Evolutionary conservation across 768 basidiomycete species (phyloP), one percentile per base, ranked within the genome.

Genomic region (Tricholoma matsutake): DNA sequence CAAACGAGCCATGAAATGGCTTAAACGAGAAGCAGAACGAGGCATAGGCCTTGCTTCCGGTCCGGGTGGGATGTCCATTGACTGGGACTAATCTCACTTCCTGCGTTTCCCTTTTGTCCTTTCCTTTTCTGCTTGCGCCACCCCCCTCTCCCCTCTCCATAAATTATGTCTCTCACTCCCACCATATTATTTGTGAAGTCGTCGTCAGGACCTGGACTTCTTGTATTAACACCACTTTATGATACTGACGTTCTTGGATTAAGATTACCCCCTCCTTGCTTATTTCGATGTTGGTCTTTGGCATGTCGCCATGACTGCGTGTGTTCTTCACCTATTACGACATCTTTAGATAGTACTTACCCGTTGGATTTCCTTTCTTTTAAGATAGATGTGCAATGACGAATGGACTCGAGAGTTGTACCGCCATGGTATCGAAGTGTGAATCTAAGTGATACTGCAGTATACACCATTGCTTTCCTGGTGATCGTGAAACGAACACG

Each of bases 1-100:
- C 73, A 89, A 88, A 74, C 85, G 91, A 31, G 92, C 92, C 14
- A 67, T 87, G 67, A 89, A 86, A 67, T 95, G 89, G 88, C 81
- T 95, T 43, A 85, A 85, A 69, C 81, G 89, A 54, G 89, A 93
- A 72, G 83, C 85, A 34, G 85, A 91, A 54, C 84, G 89, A 49
- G 84, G 86, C 29, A 89, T 93, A 61, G 92, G 91, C 43, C 74
- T 93, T 45, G 86, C 87, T 35, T 71, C 85, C 22, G 83, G 82
- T 25, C 86, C 88, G 11, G 89, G 84, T 31, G 90, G 91, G 57
- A 76, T 93, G 62, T 76, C 82, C 56, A 89, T 94, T 64, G 91
- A 94, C 62, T 94, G 91, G 91, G 85, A 87, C 69, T 92, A 80
- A 86, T 68, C 58, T 13, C 14, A 45, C 35, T 6, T 7, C 22